Base-by-base conservation (phyloP, 805 yeast species). In the Clavispora phyllophila region DNA sequence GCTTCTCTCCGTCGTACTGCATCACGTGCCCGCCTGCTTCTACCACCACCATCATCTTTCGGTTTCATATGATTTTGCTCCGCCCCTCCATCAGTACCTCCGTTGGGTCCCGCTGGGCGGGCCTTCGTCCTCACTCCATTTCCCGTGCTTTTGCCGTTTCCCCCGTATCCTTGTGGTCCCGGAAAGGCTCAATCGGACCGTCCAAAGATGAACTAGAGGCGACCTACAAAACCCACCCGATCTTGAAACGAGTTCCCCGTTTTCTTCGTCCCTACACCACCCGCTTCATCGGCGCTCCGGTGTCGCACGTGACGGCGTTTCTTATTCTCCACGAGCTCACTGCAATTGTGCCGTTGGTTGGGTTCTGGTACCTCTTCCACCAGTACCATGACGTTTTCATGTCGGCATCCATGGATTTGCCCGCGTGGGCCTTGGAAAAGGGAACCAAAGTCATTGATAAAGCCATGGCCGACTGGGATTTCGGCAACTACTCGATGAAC, bases 241-340 rank as follows among this genome's bases (percentile, higher is more conserved):
- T 69, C 9, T 46, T 72, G 19, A 50, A 49, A n/a, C 62, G 68
- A 41, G 60, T 81, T 3, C 87, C 87, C 4, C 66, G 61, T 37
- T 64, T 72, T 33, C 57, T 81, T 40, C 66, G 70, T 19, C 76
- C 75, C 12, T 78, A 78, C 49, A 78, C 82, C 1, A 57, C 58
- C 6, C 66, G 71, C 39, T 70, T 82, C 45, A 61, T 71, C 15
- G 56, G 69, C 37, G 81, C 85, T 0, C 88, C 88, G 1, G 60
- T 78, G 3, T 67, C 83, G 1, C 81, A 81, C 56, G 67, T 82
- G 10, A 70, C 84, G 0, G 70, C 89, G 2, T 86, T 86, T 52
- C 50, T 85, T 5, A 57, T 85, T 4, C 66, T 86, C 12, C 95
- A 86, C 55, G 95, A 86, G 55, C 48, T 86, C 33, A 73, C 90